phyloP scores from a whole-genome alignment of 805 yeast genomes.

The Candida koratica region DNA sequence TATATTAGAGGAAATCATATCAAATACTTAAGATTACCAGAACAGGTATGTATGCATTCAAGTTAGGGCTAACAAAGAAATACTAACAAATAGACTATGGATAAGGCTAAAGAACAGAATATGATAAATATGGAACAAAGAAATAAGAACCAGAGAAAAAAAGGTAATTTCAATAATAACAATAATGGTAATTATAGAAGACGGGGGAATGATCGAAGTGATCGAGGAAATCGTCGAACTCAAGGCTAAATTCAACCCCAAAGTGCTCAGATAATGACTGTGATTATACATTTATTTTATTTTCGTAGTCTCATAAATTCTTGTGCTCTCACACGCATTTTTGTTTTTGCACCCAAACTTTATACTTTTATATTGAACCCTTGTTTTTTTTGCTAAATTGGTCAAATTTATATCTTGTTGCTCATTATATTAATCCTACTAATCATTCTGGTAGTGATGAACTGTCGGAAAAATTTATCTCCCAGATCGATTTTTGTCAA shows the following conservation, averaged over 20 bases:
- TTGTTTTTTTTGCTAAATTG: not conserved
- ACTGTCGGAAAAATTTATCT: not conserved
- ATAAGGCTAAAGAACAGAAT: constrained; percentile 66
- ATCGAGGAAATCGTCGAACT: constrained; percentile 9
- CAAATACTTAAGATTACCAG: constrained; percentile 71
- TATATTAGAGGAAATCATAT: constrained; percentile 85
- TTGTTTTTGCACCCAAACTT: constrained; percentile 3
- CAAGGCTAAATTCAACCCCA: too few species aligned
- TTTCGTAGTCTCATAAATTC: constrained; percentile 2
- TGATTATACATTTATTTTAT: too few species aligned
- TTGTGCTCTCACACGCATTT: not conserved
- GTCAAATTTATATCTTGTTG: constrained; percentile 3
- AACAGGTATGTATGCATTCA: constrained; percentile 29
- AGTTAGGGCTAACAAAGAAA: not conserved
- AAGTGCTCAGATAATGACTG: too few species aligned
- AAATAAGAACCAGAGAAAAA: constrained; percentile 43
- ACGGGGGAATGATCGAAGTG: constrained; percentile 7
- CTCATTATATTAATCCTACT: not conserved
- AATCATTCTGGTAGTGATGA: not conserved
- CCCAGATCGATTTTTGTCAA: not conserved
- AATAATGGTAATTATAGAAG: constrained; percentile 8
- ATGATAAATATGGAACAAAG: constrained; percentile 48
- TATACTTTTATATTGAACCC: too few species aligned
- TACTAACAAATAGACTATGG: constrained; percentile 46
- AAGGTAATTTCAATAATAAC: constrained; percentile 25